Evolutionary conservation across 2,329 filamentous ascomycete genomes (phyloP), one percentile per base, ranked within the genome.

Genomic region (Phyllosticta capitalensis): DNA sequence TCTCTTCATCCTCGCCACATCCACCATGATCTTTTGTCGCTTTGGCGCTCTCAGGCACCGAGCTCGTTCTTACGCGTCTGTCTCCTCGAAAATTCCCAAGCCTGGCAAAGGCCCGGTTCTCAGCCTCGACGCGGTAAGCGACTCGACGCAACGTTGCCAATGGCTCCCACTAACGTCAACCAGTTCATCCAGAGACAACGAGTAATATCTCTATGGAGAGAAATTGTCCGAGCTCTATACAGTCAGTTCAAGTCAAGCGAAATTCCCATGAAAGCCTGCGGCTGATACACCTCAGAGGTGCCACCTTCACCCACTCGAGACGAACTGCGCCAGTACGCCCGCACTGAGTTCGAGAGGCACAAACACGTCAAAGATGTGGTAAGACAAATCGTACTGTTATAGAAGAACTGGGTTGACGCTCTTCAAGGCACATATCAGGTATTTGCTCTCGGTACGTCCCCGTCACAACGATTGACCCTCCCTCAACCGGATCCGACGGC

Each of bases 121-220:
- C 24, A 68, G 68, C 9, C 63, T 74, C 24, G 72, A 74, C 63
- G 70, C 72, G 64, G 71, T 72, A 61, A 9, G 66, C 28, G 6
- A 9, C 45, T 55, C 38, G 9, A 9, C 28, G 26, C 52, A 50
- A 28, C 50, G 49, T 38, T 22, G 3, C 10, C 12, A 22, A 19
- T 33, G 3, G 14, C 3, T 6, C 12, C 20, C 38, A 6, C 20
- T 48, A 17, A 56, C 53, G 5, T n/a, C 20, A 12, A 3, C 19
- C 63, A 80, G 74, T 81, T 81, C 67, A 71, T 81, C 24, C 76
- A 80, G 62, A 71, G 77, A 56, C 72, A 76, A 58, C 74, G 76
- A 53, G 77, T 72, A 9, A 64, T 81, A 9, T 68, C 72, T 7
- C 64, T 81, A 49, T 81, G 77, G 75, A 73, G 75, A 50, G 72